These are phyloP conservation scores for Thielaviopsis cerberus DNA, from an alignment of 2,329 filamentous ascomycete species.

Conservation along the genomic window DNA sequence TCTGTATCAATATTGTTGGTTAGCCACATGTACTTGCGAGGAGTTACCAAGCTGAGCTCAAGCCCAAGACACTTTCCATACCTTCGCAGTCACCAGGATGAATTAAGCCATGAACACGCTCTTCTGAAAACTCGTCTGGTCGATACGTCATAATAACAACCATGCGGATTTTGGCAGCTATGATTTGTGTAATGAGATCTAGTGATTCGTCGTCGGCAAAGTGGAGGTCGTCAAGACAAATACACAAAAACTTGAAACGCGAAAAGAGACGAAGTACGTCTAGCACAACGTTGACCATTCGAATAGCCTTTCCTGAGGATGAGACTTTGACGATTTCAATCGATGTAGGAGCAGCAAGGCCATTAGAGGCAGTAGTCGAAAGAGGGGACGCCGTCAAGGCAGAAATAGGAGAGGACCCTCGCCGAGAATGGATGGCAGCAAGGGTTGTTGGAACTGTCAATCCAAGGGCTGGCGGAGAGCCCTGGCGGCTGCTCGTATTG, in stretches of 20 bases:
- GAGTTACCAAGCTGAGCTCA: too few relatives aligned
- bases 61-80: constrained; percentile 17
- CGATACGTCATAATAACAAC: constrained; percentile 63
- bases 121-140: constrained; percentile 43
- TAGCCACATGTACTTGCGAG: too few relatives aligned
- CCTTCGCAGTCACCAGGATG: constrained; percentile 36
- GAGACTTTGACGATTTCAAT: constrained; percentile 39
- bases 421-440: constrained; percentile 23
- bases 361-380: constrained; percentile 24
- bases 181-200: constrained; percentile 65
- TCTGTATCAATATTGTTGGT: constrained; percentile 18
- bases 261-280: constrained; percentile 72
- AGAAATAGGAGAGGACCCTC: constrained; percentile 31
- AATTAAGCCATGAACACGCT: constrained; percentile 35
- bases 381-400: constrained; percentile 29
- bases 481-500: constrained; percentile 10
- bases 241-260: constrained; percentile 68
- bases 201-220: constrained; percentile 77
- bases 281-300: constrained; percentile 72
- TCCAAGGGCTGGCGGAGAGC: constrained; percentile 8
- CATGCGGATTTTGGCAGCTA: constrained; percentile 60
- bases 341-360: constrained; percentile 17
- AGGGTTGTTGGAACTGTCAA: constrained; percentile 8
- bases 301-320: constrained; percentile 43
- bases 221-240: constrained; percentile 77